Conservation (phyloP, 179 eudicot species). For the Amaranthus tricolor region DNA sequence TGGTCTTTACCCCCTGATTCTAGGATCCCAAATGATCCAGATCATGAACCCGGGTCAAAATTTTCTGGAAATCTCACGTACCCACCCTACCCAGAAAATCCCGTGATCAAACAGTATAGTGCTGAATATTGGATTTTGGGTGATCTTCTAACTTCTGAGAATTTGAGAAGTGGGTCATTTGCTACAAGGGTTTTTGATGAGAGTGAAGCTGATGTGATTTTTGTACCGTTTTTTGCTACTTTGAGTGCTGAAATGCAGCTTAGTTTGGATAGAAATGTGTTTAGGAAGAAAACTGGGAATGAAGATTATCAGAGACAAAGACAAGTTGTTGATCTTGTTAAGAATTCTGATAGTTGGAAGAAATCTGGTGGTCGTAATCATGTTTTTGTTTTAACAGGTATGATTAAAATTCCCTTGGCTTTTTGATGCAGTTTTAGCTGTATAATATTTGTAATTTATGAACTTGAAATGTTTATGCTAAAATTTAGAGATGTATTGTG, state of each 20-base stretch:
- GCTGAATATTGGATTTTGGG: slow-evolving; percentile 97
- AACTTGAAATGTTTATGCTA: too few species aligned
- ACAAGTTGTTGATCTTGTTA: slow-evolving; percentile 71
- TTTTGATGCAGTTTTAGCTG: slow-evolving; percentile 2
- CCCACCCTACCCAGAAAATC: slow-evolving; percentile 77
- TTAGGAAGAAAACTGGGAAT: slow-evolving; percentile 67
- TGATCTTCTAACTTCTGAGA: slow-evolving; percentile 64
- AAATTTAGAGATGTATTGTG: too few species aligned
- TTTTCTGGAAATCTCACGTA: slow-evolving; percentile 19
- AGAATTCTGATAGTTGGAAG: slow-evolving; percentile 67
- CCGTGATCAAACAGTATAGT: slow-evolving; percentile 82
- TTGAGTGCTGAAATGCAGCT: slow-evolving; percentile 91
- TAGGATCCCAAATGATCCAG: slow-evolving; percentile 66
- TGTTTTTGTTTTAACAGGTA: slow-evolving; percentile 90
- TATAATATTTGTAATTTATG: not conserved
- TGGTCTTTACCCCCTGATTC: slow-evolving; percentile 70
- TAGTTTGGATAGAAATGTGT: slow-evolving; percentile 47
- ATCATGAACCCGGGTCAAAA: slow-evolving; percentile 53
- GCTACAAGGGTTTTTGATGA: slow-evolving; percentile 65
- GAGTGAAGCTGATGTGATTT: slow-evolving; percentile 70
- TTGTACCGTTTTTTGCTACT: slow-evolving; percentile 91
- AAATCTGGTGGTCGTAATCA: slow-evolving; percentile 91
- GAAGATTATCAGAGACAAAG: slow-evolving; percentile 80
- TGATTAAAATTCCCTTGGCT: not conserved
- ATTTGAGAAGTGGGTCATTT: slow-evolving; percentile 49